Evolutionary conservation across 331 rosid species (phyloP).

Genomic region (Malus hybrid): DNA sequence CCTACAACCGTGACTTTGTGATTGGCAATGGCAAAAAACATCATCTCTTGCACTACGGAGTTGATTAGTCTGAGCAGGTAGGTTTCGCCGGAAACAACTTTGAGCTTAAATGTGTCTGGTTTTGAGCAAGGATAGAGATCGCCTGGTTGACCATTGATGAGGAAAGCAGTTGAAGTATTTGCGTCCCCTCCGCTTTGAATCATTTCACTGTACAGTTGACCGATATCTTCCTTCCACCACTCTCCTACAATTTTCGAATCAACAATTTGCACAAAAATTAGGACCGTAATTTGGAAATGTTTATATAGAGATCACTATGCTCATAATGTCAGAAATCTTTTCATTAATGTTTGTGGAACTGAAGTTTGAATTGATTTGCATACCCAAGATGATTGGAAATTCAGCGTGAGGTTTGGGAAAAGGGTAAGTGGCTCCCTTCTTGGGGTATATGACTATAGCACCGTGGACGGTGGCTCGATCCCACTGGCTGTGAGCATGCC

Average conservation of each 20-base stretch:
- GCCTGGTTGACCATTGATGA: conserved; percentile 59
- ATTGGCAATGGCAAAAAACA: neutral
- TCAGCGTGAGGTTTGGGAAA: conserved; percentile 37
- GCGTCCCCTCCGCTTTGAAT: conserved; percentile 28
- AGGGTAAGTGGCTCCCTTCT: conserved; percentile 23
- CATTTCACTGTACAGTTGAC: conserved; percentile 16
- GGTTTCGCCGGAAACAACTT: conserved; percentile 3
- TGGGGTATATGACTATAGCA: conserved; percentile 35
- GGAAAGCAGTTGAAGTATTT: conserved; percentile 28
- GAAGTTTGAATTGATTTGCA: no score
- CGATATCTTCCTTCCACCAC: conserved; percentile 52
- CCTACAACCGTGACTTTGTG: neutral
- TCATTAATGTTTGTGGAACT: no score
- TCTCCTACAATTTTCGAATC: conserved; percentile 23
- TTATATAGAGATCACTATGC: no score
- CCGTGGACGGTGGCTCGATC: conserved; percentile 9
- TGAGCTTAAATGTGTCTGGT: conserved; percentile 24
- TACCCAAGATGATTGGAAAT: conserved; percentile 41
- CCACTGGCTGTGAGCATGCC: no score
- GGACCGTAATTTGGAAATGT: no score
- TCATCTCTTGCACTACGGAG: neutral
- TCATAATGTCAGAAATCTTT: no score
- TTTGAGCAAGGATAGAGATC: conserved; percentile 42
- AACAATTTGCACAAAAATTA: no score
- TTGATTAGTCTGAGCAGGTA: neutral